These are phyloP conservation scores for Globisporangium abappressorium DNA, from an alignment of 352 stramenopile genomes.

Conservation along the genomic window DNA sequence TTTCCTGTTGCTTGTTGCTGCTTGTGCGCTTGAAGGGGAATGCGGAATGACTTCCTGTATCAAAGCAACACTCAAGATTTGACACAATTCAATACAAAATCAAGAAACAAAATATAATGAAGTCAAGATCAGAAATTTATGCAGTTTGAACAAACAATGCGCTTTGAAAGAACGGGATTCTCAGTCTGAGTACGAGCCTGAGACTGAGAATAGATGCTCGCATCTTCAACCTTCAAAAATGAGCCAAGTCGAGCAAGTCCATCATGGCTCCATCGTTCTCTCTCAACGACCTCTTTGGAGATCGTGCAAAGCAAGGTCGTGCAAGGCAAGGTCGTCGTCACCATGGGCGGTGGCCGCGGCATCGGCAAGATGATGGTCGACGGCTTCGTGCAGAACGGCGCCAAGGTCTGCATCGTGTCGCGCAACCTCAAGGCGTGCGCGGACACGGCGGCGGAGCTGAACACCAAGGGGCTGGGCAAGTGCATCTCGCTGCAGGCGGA, in stretches of 20 bases:
- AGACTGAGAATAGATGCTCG: too few relatives aligned
- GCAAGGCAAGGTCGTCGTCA: constrained; percentile 54
- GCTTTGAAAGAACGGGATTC: too few relatives aligned
- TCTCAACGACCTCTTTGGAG: too few relatives aligned
- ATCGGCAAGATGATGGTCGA: constrained; percentile 96
- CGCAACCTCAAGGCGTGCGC: constrained; percentile 81
- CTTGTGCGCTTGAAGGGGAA: background rate
- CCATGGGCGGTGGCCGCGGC: constrained; percentile 92
- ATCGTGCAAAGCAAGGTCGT: constrained; percentile 12
- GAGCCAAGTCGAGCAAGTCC: too few relatives aligned
- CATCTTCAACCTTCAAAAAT: too few relatives aligned
- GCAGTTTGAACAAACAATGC: too few relatives aligned
- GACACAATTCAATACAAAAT: too few relatives aligned
- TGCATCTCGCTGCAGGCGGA: constrained; percentile 48
- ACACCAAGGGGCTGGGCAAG: constrained; percentile 45
- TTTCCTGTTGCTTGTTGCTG: background rate
- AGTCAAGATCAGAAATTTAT: too few relatives aligned
- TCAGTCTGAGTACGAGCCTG: too few relatives aligned
- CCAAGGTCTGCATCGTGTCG: constrained; percentile 92
- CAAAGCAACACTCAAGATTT: too few relatives aligned
- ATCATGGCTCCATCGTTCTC: too few relatives aligned
- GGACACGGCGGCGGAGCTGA: constrained; percentile 63
- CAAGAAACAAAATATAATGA: too few relatives aligned
- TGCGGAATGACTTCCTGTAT: background rate
- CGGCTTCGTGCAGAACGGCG: constrained; percentile 89